Evolutionary conservation across 192 early-diverging fungal species (phyloP).

Genomic region (Phycomyces nitens): DNA sequence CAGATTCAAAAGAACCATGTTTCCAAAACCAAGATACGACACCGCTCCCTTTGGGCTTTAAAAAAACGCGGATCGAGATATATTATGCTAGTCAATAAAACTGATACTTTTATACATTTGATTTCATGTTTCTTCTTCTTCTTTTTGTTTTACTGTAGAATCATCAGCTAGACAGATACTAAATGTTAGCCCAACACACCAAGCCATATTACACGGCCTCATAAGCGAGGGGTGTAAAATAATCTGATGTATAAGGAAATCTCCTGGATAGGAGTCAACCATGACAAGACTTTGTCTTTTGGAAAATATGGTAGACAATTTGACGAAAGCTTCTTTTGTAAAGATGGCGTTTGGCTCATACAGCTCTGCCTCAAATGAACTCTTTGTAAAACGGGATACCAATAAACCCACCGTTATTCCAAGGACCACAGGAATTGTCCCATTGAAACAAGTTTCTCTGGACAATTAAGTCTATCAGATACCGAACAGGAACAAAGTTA

Average conservation of each 20-base stretch:
- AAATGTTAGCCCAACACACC: no score
- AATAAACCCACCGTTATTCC: no score
- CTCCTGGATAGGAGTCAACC: constrained; percentile 3
- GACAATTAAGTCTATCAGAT: no score
- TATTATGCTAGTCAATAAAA: constrained; percentile 7
- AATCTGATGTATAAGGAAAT: constrained; percentile 5
- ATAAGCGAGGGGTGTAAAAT: neutral
- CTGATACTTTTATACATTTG: constrained; percentile 7
- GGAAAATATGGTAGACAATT: no score
- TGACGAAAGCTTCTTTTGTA: neutral
- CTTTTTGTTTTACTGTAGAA: constrained; percentile 4
- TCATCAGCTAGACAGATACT: neutral
- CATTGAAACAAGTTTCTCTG: no score
- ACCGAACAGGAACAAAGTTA: no score
- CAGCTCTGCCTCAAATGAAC: neutral
- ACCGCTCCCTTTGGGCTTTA: constrained; percentile 10
- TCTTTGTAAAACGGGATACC: no score
- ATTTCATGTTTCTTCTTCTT: constrained; percentile 6
- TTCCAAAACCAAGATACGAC: neutral
- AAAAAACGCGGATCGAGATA: constrained; percentile 8
- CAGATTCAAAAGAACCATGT: constrained; percentile 5
- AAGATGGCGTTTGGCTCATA: constrained; percentile 1
- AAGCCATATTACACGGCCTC: neutral
- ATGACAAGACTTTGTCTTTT: neutral
- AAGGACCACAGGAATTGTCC: no score